These are phyloP conservation scores for Taxillus chinensis DNA, from an alignment of 164 flowering plant species.

Conservation along the genomic window DNA sequence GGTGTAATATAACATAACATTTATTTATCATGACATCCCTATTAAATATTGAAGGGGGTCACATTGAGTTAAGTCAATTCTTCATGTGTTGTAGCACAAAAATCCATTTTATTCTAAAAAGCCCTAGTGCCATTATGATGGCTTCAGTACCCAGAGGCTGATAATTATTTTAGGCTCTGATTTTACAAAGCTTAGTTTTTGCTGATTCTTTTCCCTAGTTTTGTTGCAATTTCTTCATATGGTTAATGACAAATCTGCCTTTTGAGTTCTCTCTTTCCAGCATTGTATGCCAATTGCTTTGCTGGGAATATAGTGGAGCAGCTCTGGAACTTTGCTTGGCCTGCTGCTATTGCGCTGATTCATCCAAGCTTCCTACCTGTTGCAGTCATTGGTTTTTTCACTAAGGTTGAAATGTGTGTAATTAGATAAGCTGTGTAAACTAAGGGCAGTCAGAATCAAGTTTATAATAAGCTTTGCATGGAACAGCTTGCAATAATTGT, in stretches of 20 bases:
- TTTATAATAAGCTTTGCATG: slow-evolving; percentile 15
- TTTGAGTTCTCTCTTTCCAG: slow-evolving; percentile 26
- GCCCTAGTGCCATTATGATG: no score
- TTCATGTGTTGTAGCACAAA: not conserved
- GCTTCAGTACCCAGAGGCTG: no score
- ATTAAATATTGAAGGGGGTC: no score
- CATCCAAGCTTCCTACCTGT: slow-evolving; percentile 96
- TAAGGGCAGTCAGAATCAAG: not conserved
- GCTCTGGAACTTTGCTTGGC: slow-evolving; percentile 97
- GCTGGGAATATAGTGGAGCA: slow-evolving; percentile 91
- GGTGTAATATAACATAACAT: no score
- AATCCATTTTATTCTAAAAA: not conserved
- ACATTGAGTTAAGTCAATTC: not conserved
- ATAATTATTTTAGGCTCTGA: no score
- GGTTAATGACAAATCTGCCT: not conserved
- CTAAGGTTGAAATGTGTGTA: slow-evolving; percentile 41
- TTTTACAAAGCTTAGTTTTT: no score
- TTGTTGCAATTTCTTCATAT: not conserved
- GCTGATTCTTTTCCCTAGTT: not conserved
- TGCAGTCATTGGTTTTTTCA: slow-evolving; percentile 78
- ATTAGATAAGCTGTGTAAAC: not conserved
- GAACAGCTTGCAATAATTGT: slow-evolving; percentile 71
- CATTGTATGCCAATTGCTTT: slow-evolving; percentile 72
- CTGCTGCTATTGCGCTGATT: slow-evolving; percentile 89
- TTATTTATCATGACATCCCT: no score